Percentiles rank a stretch among this genome's conserved stretches.
Conservation (phyloP, 1,284 basidiomycete species). For the Cutaneotrichosporon dermatis region DNA sequence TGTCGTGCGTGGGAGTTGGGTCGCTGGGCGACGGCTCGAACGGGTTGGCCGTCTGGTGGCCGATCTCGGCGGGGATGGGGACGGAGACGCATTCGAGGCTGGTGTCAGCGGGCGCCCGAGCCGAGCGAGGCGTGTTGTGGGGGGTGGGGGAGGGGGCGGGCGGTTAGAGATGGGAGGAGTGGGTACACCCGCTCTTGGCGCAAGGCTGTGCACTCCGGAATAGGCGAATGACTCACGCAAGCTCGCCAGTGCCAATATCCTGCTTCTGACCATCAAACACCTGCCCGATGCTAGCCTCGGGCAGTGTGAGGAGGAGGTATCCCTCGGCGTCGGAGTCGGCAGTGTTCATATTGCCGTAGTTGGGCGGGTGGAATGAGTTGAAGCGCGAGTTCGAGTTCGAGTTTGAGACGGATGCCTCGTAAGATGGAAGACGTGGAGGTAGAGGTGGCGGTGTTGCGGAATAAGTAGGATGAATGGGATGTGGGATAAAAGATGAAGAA, state of each 20-base stretch:
- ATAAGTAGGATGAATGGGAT: no score
- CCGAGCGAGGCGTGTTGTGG: not conserved
- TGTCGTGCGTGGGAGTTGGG: constrained; percentile 44
- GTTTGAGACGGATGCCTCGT: no score
- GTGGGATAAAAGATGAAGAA: no score
- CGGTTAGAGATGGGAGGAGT: no score
- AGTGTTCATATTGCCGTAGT: not conserved
- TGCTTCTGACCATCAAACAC: constrained; percentile 36
- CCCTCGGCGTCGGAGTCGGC: not conserved
- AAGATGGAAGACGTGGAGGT: no score
- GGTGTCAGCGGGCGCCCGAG: constrained; percentile 3
- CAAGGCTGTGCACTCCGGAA: no score
- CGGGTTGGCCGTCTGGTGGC: constrained; percentile 47
- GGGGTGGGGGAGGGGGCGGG: no score
- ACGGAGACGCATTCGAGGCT: constrained; percentile 48
- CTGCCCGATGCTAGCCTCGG: constrained; percentile 21
- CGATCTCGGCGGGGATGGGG: constrained; percentile 43
- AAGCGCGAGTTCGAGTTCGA: not conserved
- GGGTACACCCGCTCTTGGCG: no score
- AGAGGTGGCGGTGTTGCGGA: no score
- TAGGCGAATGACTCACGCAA: constrained; percentile 31
- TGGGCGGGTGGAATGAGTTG: not conserved
- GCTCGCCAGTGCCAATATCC: constrained; percentile 37
- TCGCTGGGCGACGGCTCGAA: constrained; percentile 42
- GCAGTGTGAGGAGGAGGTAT: constrained; percentile 17